Percentiles rank a stretch among this genome's conserved stretches.
Conservation (phyloP, 192 early-diverging fungal genomes). For the Chytriomyces hyalinus region DNA sequence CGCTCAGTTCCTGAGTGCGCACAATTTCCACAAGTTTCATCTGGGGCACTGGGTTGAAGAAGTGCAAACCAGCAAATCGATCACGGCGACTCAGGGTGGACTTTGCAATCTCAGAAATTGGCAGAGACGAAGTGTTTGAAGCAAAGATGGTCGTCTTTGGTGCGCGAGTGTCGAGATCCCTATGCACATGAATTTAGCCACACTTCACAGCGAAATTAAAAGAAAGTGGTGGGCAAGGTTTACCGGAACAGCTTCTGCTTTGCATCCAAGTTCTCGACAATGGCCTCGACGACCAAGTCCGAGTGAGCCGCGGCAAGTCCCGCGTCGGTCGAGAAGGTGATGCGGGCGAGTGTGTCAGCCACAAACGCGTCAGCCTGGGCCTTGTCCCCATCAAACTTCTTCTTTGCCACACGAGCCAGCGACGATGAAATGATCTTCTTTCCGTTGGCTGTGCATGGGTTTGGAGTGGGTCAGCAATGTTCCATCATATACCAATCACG, state of each 20-base stretch:
- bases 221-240: background rate
- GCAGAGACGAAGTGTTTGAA: slow-evolving; percentile 92
- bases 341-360: slow-evolving; percentile 70
- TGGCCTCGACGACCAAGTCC: slow-evolving; percentile 92
- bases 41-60: slow-evolving; percentile 98
- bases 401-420: slow-evolving; percentile 86
- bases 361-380: slow-evolving; percentile 43
- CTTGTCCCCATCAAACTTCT: slow-evolving; percentile 80
- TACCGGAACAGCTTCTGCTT: slow-evolving; percentile 83
- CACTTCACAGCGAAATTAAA: background rate
- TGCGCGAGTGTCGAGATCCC: slow-evolving; percentile 64
- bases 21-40: slow-evolving; percentile 98
- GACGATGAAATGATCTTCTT: slow-evolving; percentile 83
- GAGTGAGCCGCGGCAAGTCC: slow-evolving; percentile 63
- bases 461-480: background rate
- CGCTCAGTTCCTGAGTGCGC: slow-evolving; percentile 65
- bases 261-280: slow-evolving; percentile 89
- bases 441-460: slow-evolving; percentile 69
- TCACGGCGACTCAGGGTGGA: slow-evolving; percentile 55
- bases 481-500: too few species aligned
- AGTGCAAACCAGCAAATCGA: slow-evolving; percentile 88
- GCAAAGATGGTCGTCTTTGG: slow-evolving; percentile 78
- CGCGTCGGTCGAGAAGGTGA: slow-evolving; percentile 71
- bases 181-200: background rate
- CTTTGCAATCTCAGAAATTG: slow-evolving; percentile 80